A percentile compares a stretch with the other conserved stretches of the same genome.
These are phyloP conservation scores for Cladophialophora chaetospira DNA, from an alignment of 2,329 filamentous ascomycete species.

Conservation along the genomic window DNA sequence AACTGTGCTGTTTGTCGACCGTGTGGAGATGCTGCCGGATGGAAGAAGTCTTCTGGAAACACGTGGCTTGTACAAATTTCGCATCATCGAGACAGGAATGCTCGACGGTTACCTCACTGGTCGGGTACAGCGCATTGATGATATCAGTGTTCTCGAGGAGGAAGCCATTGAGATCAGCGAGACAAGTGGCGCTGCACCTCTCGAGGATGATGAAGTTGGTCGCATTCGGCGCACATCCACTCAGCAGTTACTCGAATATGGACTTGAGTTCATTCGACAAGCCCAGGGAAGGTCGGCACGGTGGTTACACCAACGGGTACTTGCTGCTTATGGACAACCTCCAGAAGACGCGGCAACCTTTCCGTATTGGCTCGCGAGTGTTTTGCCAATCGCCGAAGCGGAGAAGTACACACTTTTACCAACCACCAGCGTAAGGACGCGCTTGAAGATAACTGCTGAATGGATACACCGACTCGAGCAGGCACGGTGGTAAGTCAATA, in stretches of 20 bases:
- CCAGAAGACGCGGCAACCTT: slow-evolving; percentile 76
- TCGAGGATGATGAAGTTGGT: slow-evolving; percentile 36
- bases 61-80: slow-evolving; percentile 74
- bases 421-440: slow-evolving; percentile 73
- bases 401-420: slow-evolving; percentile 77
- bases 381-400: slow-evolving; percentile 73
- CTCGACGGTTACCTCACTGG: slow-evolving; percentile 78
- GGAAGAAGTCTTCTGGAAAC: slow-evolving; percentile 82
- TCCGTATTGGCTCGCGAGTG: slow-evolving; percentile 87
- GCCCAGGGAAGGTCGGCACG: slow-evolving; percentile 70
- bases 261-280: slow-evolving; percentile 66
- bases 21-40: slow-evolving; percentile 72
- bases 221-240: slow-evolving; percentile 66
- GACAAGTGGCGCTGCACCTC: slow-evolving; percentile 45
- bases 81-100: slow-evolving; percentile 63
- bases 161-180: slow-evolving; percentile 74
- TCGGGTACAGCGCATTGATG: slow-evolving; percentile 74
- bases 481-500: slow-evolving; percentile 63
- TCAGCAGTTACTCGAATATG: slow-evolving; percentile 66
- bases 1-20: slow-evolving; percentile 74
- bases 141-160: slow-evolving; percentile 79
- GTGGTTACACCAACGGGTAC: slow-evolving; percentile 73
- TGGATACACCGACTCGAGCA: slow-evolving; percentile 77
- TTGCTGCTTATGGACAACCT: slow-evolving; percentile 74
- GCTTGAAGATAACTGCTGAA: slow-evolving; percentile 76